Evolutionary conservation across 2,329 filamentous ascomycete genomes (phyloP).

Genomic region (Calonectria fujianensis): DNA sequence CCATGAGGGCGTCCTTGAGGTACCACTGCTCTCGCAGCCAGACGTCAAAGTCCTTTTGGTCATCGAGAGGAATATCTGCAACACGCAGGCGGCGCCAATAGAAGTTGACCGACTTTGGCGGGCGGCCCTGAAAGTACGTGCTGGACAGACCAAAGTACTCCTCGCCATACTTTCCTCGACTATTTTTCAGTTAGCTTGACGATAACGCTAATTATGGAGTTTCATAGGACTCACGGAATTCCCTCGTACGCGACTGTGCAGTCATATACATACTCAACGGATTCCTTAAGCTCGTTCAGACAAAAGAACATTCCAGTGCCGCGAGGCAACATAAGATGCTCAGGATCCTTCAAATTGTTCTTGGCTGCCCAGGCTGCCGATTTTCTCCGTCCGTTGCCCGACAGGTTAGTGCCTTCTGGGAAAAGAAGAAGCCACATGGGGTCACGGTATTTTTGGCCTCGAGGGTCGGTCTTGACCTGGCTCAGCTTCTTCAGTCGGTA

Average conservation of each 20-base stretch:
- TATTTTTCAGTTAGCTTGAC: slow-evolving; percentile 58
- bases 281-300: slow-evolving; percentile 82
- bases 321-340: slow-evolving; percentile 85
- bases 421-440: slow-evolving; percentile 96
- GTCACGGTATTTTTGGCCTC: slow-evolving; percentile 75
- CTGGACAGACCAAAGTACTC: slow-evolving; percentile 90
- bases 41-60: slow-evolving; percentile 83
- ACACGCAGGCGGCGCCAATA: slow-evolving; percentile 93
- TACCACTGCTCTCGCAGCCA: slow-evolving; percentile 93
- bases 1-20: slow-evolving; percentile 92
- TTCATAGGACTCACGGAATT: slow-evolving; percentile 80
- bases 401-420: slow-evolving; percentile 90
- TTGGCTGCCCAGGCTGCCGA: slow-evolving; percentile 87
- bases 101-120: slow-evolving; percentile 97
- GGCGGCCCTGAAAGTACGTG: slow-evolving; percentile 90
- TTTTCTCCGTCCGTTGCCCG: slow-evolving; percentile 80
- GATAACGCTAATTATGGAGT: slow-evolving; percentile 31
- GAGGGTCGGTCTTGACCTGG: slow-evolving; percentile 70
- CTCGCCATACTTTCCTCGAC: slow-evolving; percentile 89
- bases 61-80: slow-evolving; percentile 86
- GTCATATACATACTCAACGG: slow-evolving; percentile 90
- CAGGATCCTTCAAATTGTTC: slow-evolving; percentile 81
- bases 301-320: slow-evolving; percentile 89
- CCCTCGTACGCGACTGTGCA: slow-evolving; percentile 98
- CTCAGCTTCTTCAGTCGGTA: slow-evolving; percentile 84